Evolutionary conservation across 345 rosid species (phyloP).

Genomic region (Acer campestre): DNA sequence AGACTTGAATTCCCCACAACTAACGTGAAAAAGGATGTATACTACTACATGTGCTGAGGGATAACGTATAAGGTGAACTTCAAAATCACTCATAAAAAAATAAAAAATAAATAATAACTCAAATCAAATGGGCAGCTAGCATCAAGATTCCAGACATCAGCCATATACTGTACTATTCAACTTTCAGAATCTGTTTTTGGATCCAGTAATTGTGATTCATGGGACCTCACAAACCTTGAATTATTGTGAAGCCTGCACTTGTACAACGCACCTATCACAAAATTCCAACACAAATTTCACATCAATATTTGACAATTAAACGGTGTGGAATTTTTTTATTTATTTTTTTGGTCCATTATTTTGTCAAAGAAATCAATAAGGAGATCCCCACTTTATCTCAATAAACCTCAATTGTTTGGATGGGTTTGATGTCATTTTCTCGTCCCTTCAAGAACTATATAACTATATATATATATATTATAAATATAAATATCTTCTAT

Average conservation of each 20-base stretch:
- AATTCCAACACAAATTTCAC: slow-evolving; percentile 26
- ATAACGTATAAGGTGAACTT: background rate
- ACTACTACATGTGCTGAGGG: too few species aligned
- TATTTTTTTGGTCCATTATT: too few species aligned
- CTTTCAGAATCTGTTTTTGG: background rate
- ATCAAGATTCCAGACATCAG: background rate
- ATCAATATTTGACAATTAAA: slow-evolving; percentile 24
- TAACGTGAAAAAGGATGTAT: too few species aligned
- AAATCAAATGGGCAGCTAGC: background rate
- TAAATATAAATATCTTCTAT: slow-evolving; percentile 30
- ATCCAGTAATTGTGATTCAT: background rate
- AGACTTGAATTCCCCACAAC: too few species aligned
- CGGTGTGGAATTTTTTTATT: too few species aligned
- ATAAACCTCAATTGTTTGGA: slow-evolving; percentile 31
- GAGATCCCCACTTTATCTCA: background rate
- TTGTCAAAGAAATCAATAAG: background rate
- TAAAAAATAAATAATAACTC: too few species aligned
- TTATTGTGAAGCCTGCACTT: background rate
- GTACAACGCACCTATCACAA: slow-evolving; percentile 3
- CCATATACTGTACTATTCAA: background rate
- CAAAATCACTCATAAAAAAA: background rate
- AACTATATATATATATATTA: slow-evolving; percentile 26
- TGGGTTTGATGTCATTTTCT: slow-evolving; percentile 21
- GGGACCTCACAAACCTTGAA: background rate
- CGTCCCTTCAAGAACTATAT: background rate